Evolutionary conservation across 495 filamentous ascomycete genomes (phyloP), one percentile per base, ranked within the genome.

Genomic region (Penicillium riverlandense): DNA sequence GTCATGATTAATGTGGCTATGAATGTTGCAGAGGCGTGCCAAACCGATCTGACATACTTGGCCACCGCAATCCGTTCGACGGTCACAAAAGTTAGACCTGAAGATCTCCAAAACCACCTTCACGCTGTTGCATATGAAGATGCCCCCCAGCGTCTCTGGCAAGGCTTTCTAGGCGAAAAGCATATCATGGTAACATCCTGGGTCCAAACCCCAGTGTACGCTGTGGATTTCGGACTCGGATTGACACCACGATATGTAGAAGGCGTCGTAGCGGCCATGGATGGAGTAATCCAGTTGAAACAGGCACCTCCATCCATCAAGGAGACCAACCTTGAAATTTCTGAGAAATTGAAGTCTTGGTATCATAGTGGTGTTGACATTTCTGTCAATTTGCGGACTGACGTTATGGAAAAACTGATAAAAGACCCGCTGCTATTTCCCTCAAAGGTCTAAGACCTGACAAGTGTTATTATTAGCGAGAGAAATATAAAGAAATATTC

Each of bases 91-190:
- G 47, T 59, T 8, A 31, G 38, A 1, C 49, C 50, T 7, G 48
- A 37, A 12, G 46, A 49, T 31, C 15, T 66, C 14, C 49, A 40
- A 7, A 50, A 55, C 3, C 51, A 60, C 31, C 31, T 66, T 8
- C 60, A 66, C 31, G 47, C 49, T 38, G 32, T 61, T 10, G 58
- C 62, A 1, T 58, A 46, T 38, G 62, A 66, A 38, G 49, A 43
- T 1, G 50, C 53, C 15, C 62, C 62, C 4, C 62, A 66, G 45
- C 50, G 60, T 9, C 49, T 66, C 31, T 66, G 62, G 62, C 60
- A 62, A 44, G 62, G 45, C 11, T 66, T 66, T 35, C 40, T 66
- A 11, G 62, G 62, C 8, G 27, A 38, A 8, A 44, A 53, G 1
- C 62, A 66, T 40, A 38, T 54, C 7, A 48, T 66, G 40, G 55